phyloP scores from a whole-genome alignment of 2,329 filamentous ascomycete genomes.

The Dendrostoma leiphaemia region DNA sequence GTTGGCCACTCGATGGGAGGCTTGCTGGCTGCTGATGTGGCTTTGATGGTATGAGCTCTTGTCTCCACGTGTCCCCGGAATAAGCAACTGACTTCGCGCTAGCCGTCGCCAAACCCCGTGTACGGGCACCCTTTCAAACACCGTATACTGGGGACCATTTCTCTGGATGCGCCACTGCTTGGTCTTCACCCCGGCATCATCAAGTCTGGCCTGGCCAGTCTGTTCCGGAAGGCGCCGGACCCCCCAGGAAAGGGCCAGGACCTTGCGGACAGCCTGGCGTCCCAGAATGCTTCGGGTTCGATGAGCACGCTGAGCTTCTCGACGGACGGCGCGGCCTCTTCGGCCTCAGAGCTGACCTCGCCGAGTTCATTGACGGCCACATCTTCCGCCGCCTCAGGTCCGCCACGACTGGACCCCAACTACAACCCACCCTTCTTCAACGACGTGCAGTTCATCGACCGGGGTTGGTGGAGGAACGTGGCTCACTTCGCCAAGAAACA shows the following conservation, averaged over 20 bases:
- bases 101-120: conserved; percentile 35
- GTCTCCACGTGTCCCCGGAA: neutral
- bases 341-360: conserved; percentile 22
- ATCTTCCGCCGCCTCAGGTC: conserved; percentile 19
- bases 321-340: conserved; percentile 3
- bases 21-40: conserved; percentile 76
- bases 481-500: conserved; percentile 83
- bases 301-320: conserved; percentile 22
- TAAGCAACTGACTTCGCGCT: neutral
- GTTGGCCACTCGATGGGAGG: conserved; percentile 91
- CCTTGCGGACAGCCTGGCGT: conserved; percentile 14
- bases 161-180: conserved; percentile 82
- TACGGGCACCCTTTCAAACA: conserved; percentile 57
- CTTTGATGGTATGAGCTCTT: conserved; percentile 51
- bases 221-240: conserved; percentile 57
- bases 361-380: conserved; percentile 14
- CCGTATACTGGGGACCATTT: conserved; percentile 75
- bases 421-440: conserved; percentile 77
- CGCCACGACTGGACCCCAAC: conserved; percentile 50
- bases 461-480: conserved; percentile 66
- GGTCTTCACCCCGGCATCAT: conserved; percentile 88
- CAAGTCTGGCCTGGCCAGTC: conserved; percentile 73
- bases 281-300: conserved; percentile 18
- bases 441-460: conserved; percentile 66
- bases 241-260: conserved; percentile 25